A percentile compares a stretch with the other conserved stretches of the same genome.
Conservation (phyloP, 306 rosid genomes). For the Prunus mongolica region DNA sequence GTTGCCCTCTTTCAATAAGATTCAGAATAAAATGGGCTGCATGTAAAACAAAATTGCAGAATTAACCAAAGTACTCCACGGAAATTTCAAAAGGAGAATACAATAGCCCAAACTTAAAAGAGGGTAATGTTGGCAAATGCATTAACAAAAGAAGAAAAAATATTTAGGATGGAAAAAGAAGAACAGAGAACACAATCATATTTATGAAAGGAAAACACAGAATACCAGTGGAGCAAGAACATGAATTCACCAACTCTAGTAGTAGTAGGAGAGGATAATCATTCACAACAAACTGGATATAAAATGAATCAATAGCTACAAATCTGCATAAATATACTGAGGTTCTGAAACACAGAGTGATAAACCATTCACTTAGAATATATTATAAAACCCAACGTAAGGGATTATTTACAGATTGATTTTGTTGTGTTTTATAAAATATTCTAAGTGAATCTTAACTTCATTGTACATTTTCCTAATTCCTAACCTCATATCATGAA, state of each 20-base stretch:
- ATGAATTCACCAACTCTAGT: neutral
- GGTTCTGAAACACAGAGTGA: neutral
- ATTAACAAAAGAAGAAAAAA: neutral
- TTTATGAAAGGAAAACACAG: neutral
- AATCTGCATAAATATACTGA: neutral
- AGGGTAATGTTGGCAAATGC: neutral
- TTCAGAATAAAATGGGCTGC: slow-evolving; percentile 40
- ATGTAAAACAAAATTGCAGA: neutral
- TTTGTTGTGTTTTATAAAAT: too few relatives aligned
- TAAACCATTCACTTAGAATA: neutral
- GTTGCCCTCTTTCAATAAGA: slow-evolving; percentile 35
- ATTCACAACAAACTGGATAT: neutral
- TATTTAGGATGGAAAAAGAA: neutral
- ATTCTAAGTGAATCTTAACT: too few relatives aligned
- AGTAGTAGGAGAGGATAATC: neutral
- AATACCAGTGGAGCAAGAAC: neutral
- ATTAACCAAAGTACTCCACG: neutral
- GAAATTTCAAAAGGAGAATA: neutral
- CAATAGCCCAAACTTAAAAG: neutral
- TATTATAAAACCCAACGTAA: neutral
- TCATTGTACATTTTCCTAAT: neutral
- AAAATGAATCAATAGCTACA: neutral
- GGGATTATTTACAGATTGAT: too few relatives aligned
- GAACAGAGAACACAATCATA: neutral
- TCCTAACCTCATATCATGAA: neutral